phyloP scores from a whole-genome alignment of 495 filamentous ascomycete genomes.

The Xylaria castorea region DNA sequence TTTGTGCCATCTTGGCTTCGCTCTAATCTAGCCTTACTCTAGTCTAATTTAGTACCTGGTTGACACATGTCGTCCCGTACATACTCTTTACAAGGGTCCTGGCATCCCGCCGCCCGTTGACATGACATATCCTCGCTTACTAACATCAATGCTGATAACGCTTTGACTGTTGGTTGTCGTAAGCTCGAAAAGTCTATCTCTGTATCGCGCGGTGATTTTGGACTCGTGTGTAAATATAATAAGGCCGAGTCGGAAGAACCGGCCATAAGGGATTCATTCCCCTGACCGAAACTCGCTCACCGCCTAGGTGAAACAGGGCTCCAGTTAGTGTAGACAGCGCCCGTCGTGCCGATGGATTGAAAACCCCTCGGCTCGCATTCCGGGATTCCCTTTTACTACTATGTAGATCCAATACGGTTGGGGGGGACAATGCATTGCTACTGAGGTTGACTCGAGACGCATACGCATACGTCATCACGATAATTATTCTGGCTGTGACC shows the following conservation, averaged over 20 bases:
- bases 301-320: slow-evolving; percentile 26
- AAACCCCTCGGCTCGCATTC: slow-evolving; percentile 20
- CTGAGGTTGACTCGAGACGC: slow-evolving; percentile 4
- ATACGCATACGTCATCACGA: slow-evolving; percentile 24
- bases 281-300: slow-evolving; percentile 27
- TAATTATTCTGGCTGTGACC: slow-evolving; percentile 7
- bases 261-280: slow-evolving; percentile 23
- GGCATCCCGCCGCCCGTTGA: not conserved
- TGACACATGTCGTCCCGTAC: slow-evolving; percentile 18
- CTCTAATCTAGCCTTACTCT: slow-evolving; percentile 21
- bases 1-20: slow-evolving; percentile 11
- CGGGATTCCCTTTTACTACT: slow-evolving; percentile 19
- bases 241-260: slow-evolving; percentile 19
- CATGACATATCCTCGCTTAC: slow-evolving; percentile 17
- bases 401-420: not conserved
- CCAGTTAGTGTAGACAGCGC: slow-evolving; percentile 11
- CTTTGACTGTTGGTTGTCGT: slow-evolving; percentile 15
- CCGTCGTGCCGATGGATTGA: slow-evolving; percentile 20
- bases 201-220: not conserved
- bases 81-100: slow-evolving; percentile 3
- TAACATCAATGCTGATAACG: slow-evolving; percentile 14
- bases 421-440: slow-evolving; percentile 14
- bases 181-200: not conserved
- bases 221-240: slow-evolving; percentile 2
- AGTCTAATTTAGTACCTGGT: slow-evolving; percentile 1